These are phyloP conservation scores for Globisporangium recalcitrans DNA, from an alignment of 352 stramenopile species.

Conservation along the genomic window DNA sequence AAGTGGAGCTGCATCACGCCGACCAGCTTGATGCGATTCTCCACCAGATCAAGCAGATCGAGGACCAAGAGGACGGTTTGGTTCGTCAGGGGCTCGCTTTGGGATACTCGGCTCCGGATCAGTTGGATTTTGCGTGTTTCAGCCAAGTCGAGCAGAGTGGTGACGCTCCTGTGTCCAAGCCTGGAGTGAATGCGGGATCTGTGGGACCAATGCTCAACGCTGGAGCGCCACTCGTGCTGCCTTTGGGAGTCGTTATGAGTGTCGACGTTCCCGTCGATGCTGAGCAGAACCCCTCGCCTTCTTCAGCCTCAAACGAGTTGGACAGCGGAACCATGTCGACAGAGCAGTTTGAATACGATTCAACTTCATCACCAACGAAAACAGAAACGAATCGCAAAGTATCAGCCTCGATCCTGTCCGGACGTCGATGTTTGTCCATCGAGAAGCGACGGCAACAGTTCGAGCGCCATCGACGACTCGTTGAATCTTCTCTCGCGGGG, in stretches of 20 bases:
- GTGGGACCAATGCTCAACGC: neutral
- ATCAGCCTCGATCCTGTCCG: conserved; percentile 16
- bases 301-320: neutral
- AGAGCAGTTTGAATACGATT: neutral
- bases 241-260: conserved; percentile 46
- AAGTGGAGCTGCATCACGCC: conserved; percentile 23
- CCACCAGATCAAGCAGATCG: conserved; percentile 38
- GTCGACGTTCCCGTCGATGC: conserved; percentile 21
- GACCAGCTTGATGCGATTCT: conserved; percentile 49
- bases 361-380: conserved; percentile 14
- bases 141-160: neutral
- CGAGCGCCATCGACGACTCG: conserved; percentile 42
- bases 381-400: conserved; percentile 19
- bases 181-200: neutral
- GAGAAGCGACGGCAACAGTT: conserved; percentile 51
- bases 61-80: conserved; percentile 35
- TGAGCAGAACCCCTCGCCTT: neutral
- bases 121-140: conserved; percentile 5
- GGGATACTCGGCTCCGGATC: conserved; percentile 16
- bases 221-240: conserved; percentile 20
- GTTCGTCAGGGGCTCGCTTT: conserved; percentile 32
- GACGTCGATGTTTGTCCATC: conserved; percentile 20
- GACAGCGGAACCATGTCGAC: neutral
- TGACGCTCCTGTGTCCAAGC: neutral
- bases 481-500: conserved; percentile 46